Percentiles rank a stretch among this genome's conserved stretches.
Evolutionary conservation across 305 asterid species (phyloP).

Genomic region (Solanum chacoense): DNA sequence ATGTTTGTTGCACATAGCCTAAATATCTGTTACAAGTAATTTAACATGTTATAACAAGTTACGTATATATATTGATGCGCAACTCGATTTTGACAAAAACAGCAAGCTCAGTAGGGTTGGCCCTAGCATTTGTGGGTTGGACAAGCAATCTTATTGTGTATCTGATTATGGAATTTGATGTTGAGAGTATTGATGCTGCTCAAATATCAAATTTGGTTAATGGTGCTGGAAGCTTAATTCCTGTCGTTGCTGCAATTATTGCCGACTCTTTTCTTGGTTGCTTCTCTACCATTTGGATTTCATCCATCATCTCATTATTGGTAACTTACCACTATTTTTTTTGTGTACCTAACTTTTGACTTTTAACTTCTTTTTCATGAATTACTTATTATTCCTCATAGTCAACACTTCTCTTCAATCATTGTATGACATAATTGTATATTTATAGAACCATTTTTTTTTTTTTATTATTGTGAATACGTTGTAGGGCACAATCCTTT

Average conservation of each 20-base stretch:
- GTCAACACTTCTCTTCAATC: too few relatives aligned
- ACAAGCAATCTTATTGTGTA: constrained; percentile 31
- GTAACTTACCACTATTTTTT: not conserved
- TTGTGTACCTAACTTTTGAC: not conserved
- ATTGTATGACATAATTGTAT: not conserved
- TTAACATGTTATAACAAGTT: not conserved
- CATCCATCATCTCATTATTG: constrained; percentile 35
- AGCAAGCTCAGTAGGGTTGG: constrained; percentile 19
- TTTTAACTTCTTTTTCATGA: not conserved
- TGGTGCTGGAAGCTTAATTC: constrained; percentile 31
- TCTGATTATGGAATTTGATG: constrained; percentile 30
- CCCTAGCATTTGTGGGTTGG: constrained; percentile 34
- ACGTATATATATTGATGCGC: not conserved
- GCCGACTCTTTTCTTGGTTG: constrained; percentile 43
- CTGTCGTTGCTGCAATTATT: constrained; percentile 32
- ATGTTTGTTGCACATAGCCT: not conserved
- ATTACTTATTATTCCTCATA: not conserved
- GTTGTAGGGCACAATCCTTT: constrained; percentile 11
- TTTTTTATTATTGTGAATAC: not conserved
- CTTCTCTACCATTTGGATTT: constrained; percentile 38
- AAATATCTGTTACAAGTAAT: not conserved
- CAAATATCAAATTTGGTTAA: constrained; percentile 19
- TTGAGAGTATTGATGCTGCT: constrained; percentile 36
- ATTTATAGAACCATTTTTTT: too few relatives aligned
- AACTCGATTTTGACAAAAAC: not conserved